Percentiles rank a stretch among this genome's conserved stretches.
Evolutionary conservation across 208 protist species (phyloP).

Genomic region (Acanthamoeba royreba): DNA sequence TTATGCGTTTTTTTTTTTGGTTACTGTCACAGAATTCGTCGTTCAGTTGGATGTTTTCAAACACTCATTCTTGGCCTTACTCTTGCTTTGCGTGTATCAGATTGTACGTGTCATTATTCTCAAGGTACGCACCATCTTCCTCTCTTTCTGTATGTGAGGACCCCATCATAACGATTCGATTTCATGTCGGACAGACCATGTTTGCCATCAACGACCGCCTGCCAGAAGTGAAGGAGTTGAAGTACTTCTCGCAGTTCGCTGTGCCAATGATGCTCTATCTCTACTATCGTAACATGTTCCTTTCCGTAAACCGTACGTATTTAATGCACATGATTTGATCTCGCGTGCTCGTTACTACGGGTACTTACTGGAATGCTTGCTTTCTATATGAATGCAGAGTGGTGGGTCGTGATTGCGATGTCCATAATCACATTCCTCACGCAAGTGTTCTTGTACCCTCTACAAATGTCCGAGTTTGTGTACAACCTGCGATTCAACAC

Average conservation of each 20-base stretch:
- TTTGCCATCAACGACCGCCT: not conserved
- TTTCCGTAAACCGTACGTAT: not conserved
- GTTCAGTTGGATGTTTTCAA: not conserved
- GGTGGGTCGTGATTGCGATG: not conserved
- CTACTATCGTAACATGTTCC: constrained; percentile 40
- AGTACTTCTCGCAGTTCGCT: constrained; percentile 31
- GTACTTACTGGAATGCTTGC: not conserved
- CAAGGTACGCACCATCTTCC: not conserved
- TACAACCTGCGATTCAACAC: not conserved
- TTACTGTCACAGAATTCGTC: not conserved
- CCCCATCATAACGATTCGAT: not conserved
- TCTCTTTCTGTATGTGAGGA: not conserved
- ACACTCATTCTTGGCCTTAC: not conserved
- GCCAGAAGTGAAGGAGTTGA: not conserved
- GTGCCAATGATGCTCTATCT: constrained; percentile 4
- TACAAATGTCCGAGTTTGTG: not conserved
- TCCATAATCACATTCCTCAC: not conserved
- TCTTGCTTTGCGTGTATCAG: not conserved
- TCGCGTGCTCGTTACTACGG: not conserved
- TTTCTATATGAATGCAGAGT: not conserved
- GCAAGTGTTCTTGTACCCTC: not conserved
- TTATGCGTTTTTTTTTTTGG: not conserved
- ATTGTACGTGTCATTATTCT: not conserved
- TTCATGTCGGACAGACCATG: not conserved
- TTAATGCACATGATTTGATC: not conserved